phyloP scores from a whole-genome alignment of 768 basidiomycete species.

The Tulasnella sp. region DNA sequence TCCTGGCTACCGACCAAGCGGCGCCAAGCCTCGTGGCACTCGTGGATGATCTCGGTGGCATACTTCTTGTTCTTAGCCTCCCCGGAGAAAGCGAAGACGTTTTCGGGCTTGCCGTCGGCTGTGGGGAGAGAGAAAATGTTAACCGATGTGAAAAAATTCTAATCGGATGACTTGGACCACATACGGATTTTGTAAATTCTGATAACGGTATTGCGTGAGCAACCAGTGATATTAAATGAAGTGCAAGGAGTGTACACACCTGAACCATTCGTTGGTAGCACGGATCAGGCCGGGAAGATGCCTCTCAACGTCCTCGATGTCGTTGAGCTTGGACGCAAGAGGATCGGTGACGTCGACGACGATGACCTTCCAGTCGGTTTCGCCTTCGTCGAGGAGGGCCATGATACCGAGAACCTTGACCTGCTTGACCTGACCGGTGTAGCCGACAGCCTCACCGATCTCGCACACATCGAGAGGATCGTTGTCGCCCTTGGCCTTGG shows the following conservation, averaged over 20 bases:
- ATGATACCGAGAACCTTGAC: constrained; percentile 99
- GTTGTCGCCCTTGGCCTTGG: constrained; percentile 98
- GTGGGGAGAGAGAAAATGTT: background rate
- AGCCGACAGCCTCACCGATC: constrained; percentile 97
- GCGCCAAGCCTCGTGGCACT: constrained; percentile 98
- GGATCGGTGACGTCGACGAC: constrained; percentile 96
- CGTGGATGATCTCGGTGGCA: constrained; percentile 97
- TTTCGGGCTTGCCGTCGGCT: constrained; percentile 90
- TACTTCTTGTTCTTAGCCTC: constrained; percentile 99
- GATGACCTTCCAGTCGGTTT: constrained; percentile 99
- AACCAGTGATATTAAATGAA: too few relatives aligned
- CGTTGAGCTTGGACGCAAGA: constrained; percentile 91
- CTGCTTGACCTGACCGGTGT: constrained; percentile 96
- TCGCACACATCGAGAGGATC: constrained; percentile 99
- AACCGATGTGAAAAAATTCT: background rate
- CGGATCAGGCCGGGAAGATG: constrained; percentile 95
- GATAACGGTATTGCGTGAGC: background rate
- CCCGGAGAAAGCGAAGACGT: constrained; percentile 97
- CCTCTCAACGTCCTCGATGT: constrained; percentile 97
- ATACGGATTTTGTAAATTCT: constrained; percentile 86
- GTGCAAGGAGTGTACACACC: constrained; percentile 37
- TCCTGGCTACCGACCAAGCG: constrained; percentile 74
- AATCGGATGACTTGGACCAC: background rate
- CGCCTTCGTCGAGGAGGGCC: constrained; percentile 98
- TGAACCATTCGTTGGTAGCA: constrained; percentile 99